A percentile compares a stretch with the other conserved stretches of the same genome.
These are phyloP conservation scores for Colletotrichum navitas DNA, from an alignment of 2,329 filamentous ascomycete genomes.

Conservation along the genomic window DNA sequence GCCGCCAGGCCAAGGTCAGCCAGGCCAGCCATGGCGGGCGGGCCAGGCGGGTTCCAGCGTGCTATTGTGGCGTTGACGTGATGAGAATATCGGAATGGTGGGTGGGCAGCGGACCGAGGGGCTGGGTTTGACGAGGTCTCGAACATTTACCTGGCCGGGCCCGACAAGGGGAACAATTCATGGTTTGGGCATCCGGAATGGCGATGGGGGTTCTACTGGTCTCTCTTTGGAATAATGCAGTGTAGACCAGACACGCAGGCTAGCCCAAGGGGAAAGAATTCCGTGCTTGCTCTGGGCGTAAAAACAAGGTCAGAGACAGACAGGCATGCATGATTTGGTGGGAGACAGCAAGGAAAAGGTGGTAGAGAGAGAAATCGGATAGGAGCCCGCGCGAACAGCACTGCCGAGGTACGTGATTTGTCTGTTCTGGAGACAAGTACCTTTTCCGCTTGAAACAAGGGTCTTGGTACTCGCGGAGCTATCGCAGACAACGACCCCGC, in stretches of 20 bases:
- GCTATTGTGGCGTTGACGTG: background rate
- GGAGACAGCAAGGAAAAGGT: too few species aligned
- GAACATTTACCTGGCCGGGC: background rate
- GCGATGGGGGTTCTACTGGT: background rate
- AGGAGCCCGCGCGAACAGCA: constrained; percentile 21
- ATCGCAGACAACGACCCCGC: constrained; percentile 13
- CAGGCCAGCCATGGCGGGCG: background rate
- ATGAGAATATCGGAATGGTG: background rate
- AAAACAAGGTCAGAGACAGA: constrained; percentile 5
- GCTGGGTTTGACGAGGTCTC: constrained; percentile 27
- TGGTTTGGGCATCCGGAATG: constrained; percentile 14
- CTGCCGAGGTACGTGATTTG: background rate
- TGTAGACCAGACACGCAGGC: too few species aligned
- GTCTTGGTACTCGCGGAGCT: background rate
- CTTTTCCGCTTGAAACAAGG: background rate
- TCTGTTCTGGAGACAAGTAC: constrained; percentile 26
- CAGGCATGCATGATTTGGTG: too few species aligned
- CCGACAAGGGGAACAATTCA: constrained; percentile 33
- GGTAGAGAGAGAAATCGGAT: background rate
- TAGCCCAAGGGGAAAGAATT: constrained; percentile 6
- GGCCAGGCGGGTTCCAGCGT: background rate
- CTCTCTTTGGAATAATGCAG: background rate
- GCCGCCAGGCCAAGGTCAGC: background rate
- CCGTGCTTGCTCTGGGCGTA: constrained; percentile 11
- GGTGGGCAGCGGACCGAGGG: constrained; percentile 25